These are phyloP conservation scores for Leccinum subrobustum DNA, from an alignment of 1,284 basidiomycete species.

Conservation along the genomic window DNA sequence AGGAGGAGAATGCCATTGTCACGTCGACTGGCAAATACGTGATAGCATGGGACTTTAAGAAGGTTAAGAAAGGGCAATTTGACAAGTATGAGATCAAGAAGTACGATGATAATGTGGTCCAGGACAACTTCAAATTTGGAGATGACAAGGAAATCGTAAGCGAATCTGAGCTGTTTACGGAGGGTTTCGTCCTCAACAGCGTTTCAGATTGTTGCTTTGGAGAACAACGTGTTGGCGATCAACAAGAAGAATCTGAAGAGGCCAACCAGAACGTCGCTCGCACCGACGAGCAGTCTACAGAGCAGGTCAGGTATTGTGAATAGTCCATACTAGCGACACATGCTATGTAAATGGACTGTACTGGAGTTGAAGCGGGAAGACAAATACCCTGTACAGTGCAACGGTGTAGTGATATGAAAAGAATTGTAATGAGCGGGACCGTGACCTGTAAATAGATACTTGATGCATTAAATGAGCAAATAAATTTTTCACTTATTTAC, in stretches of 20 bases:
- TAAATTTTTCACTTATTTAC: conserved; percentile 22
- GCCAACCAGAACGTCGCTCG: conserved; percentile 81
- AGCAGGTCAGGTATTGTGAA: conserved; percentile 70
- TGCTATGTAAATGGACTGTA: conserved; percentile 2
- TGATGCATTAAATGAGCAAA: conserved; percentile 27
- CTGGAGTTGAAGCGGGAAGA: conserved; percentile 1
- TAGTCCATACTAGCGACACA: conserved; percentile 53
- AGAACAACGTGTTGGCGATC: conserved; percentile 91
- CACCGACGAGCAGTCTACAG: conserved; percentile 41
- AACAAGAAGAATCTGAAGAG: conserved; percentile 91
- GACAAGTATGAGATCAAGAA: conserved; percentile 97
- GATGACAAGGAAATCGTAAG: conserved; percentile 92
- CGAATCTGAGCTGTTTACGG: conserved; percentile 8
- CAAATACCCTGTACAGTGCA: conserved; percentile 14
- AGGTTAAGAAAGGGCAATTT: conserved; percentile 88
- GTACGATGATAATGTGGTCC: conserved; percentile 93
- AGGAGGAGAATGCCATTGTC: conserved; percentile 93
- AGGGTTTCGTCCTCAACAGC: conserved; percentile 1
- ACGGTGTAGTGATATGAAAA: conserved; percentile 2
- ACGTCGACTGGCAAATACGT: conserved; percentile 96
- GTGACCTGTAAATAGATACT: conserved; percentile 4
- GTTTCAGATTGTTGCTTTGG: conserved; percentile 83
- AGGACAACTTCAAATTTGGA: conserved; percentile 95
- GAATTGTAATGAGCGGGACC: conserved; percentile 2
- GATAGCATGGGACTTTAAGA: conserved; percentile 94